Evolutionary conservation across 768 basidiomycete species (phyloP), one percentile per base, ranked within the genome.

Genomic region (Rhizopogon rudus): DNA sequence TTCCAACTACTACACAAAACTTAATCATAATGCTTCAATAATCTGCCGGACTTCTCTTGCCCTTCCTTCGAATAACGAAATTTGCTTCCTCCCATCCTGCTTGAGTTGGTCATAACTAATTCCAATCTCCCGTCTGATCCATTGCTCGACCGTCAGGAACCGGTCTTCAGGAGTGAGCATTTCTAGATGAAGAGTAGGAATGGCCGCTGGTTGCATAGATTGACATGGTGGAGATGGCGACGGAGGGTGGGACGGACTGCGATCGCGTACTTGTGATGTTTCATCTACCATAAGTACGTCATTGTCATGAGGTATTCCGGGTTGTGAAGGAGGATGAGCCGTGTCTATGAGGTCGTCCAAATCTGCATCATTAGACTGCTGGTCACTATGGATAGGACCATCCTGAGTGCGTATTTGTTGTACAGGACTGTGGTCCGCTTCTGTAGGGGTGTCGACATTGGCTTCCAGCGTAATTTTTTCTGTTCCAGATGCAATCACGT

Each of bases 101-200:
- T 74, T 67, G 63, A 86, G 75, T 55, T 77, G 81, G 59, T 86
- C 82, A 60, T 81, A 83, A 68, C 91, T 79, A 44, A 81, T 68
- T 59, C 77, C 77, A 67, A 91, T 87, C 71, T 93, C 90, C 60
- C 82, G 80, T 53, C 86, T 77, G 55, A 93, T 84, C 82, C 89
- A 89, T 63, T 93, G 82, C 63, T 93, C 91, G 46, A 94, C 78
- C 0, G 90, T 88, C 88, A 93, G 86, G 17, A 76, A 71, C 56
- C 85, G 75, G 65, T 93, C 88, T 17, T 81, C 81, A 35, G 44
- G 67, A 53, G 58, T 68, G 46, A 54, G 69, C 57, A 16, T 29
- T 44, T 62, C 59, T 60, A 65, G 44, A 9, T 1, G n/a, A 63
- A n/a, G 33, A 39, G 33, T 31, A 57, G 17, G 53, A 62, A 29